phyloP scores from a whole-genome alignment of 306 rosid genomes.

The Heteromeles arbutifolia region DNA sequence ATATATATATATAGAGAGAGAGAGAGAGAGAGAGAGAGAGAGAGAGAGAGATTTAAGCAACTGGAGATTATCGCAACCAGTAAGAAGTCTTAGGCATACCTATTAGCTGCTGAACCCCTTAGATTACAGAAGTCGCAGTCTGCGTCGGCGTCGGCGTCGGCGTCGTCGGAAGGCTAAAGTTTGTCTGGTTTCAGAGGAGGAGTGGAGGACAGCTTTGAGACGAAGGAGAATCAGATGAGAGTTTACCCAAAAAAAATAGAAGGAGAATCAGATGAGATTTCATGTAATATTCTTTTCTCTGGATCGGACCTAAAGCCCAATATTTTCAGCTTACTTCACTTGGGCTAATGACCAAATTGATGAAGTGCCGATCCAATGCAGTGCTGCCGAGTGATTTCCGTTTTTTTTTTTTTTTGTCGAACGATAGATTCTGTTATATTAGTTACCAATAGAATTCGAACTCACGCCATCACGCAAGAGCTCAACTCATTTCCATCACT shows the following conservation, averaged over 20 bases:
- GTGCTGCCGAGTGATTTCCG: too few relatives aligned
- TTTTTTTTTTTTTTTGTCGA: too few relatives aligned
- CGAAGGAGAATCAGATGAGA: background rate
- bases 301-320: background rate
- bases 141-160: background rate
- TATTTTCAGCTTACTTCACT: background rate
- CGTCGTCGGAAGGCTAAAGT: background rate
- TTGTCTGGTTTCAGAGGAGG: background rate
- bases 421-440: too few relatives aligned
- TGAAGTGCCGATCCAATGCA: background rate
- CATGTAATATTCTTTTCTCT: too few relatives aligned
- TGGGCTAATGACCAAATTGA: background rate
- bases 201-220: background rate
- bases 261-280: background rate
- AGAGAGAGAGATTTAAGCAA: background rate
- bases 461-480: rapidly evolving
- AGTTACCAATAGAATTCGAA: too few relatives aligned
- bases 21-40: background rate
- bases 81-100: background rate
- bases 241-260: too few relatives aligned
- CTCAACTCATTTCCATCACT: rapidly evolving
- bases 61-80: background rate
- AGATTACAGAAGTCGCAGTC: background rate
- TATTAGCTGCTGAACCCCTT: background rate
- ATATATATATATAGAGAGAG: background rate